Base-by-base conservation (phyloP, 306 rosid genomes). In the Castanea mollissima region DNA sequence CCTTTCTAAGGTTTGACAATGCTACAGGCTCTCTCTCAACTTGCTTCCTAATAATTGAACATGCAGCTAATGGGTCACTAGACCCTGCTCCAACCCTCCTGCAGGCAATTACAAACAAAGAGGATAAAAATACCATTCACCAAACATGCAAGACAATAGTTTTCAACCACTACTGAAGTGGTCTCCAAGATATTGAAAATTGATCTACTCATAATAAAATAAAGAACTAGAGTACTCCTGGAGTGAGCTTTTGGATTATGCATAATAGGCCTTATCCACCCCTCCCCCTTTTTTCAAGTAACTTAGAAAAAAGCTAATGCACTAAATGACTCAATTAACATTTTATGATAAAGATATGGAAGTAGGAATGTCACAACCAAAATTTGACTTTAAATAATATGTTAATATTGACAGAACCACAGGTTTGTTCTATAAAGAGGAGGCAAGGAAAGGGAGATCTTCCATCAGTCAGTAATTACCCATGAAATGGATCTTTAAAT, bases 21-120 rank as follows among this genome's bases (percentile, higher is more conserved):
- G 88, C 56, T 5, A 74, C 69, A 5, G 25, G 80, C 79, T 85
- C 86, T 75, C 89, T 84, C 78, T 85, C 85, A 55, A 77, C 72
- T 85, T 84, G 95, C 82, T 85, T 90, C 84, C 79, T 91, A 68
- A 76, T 62, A 71, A 89, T 85, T 63, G 94, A 89, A 83, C 99
- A 95, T 52, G 92, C 74, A 55, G 83, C 82, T 67, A 92, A 78
- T 29, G 95, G 97, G 67, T 89, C 91, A 68, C 55, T 88, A 83
- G 91, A 89, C 32, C 97, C 97, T 75, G 94, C 97, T 81, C 98
- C 97, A 73, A 87, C 86, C 81, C 93, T 91, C 93, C 99, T 92
- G 79, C 18, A 80, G 76, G 58, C 75, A 68, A 79, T 59, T 64
- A 81, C 23, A 78, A 81, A 65, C 16, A 19, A 55, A n/a, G 19